Evolutionary conservation across 2,329 filamentous ascomycete species (phyloP).

Genomic region (Echinosphaeria canescens): DNA sequence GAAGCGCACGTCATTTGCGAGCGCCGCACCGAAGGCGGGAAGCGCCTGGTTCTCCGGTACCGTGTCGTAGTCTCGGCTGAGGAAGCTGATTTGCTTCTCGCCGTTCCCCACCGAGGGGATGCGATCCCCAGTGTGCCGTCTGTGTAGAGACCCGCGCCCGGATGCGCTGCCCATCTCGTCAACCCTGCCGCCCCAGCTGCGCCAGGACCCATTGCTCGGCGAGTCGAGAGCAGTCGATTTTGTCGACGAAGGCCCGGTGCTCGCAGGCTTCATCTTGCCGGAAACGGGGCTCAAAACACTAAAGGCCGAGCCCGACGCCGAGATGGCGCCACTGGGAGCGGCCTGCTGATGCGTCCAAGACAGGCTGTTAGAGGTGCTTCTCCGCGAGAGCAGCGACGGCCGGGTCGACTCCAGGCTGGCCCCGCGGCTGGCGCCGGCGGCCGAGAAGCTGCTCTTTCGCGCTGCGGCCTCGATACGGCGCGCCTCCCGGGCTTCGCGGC

Average conservation of each 20-base stretch:
- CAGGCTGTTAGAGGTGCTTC: conserved; percentile 7
- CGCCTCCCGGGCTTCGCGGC: conserved; percentile 32
- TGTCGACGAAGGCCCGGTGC: conserved; percentile 3
- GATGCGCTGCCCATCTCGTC: conserved; percentile 1
- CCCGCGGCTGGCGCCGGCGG: conserved; percentile 4
- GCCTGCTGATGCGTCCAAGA: too few relatives aligned
- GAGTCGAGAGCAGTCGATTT: too few relatives aligned
- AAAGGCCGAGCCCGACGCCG: too few relatives aligned
- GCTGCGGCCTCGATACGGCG: conserved; percentile 21
- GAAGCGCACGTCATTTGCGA: conserved; percentile 21
- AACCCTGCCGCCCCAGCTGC: conserved; percentile 2
- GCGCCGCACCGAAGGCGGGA: conserved; percentile 12
- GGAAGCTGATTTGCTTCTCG: conserved; percentile 21
- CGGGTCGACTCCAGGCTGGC: too few relatives aligned
- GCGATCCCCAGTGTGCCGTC: too few relatives aligned
- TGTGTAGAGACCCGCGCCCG: background rate
- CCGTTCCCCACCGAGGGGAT: conserved; percentile 1
- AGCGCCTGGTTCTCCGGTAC: conserved; percentile 10
- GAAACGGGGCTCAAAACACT: too few relatives aligned
- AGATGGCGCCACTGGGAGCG: too few relatives aligned
- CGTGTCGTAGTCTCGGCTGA: conserved; percentile 22
- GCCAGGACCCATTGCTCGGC: too few relatives aligned
- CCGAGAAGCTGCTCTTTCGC: conserved; percentile 12
- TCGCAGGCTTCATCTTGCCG: too few relatives aligned
- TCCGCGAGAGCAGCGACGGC: conserved; percentile 7